Conservation (phyloP, 148 eudicot genomes). For the Agrostemma githago region DNA sequence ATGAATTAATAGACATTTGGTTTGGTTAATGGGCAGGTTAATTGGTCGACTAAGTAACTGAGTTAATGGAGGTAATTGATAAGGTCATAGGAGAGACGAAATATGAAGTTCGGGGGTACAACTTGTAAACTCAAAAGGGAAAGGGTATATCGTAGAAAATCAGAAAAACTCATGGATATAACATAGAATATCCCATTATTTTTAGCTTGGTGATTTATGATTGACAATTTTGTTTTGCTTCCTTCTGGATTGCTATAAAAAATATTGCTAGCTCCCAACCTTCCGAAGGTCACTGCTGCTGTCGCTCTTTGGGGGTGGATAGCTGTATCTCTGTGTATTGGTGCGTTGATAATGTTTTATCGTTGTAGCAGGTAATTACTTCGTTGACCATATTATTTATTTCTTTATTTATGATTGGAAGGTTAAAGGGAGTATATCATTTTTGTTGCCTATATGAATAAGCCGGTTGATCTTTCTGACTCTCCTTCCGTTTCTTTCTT, state of each 20-base stretch:
- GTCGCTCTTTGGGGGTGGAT: conserved; percentile 93
- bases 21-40: neutral
- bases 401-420: neutral
- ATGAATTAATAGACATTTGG: neutral
- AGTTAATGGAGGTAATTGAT: neutral
- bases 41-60: neutral
- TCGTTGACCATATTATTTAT: neutral
- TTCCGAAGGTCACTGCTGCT: conserved; percentile 67
- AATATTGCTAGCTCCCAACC: conserved; percentile 49
- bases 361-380: conserved; percentile 71
- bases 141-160: too few relatives aligned
- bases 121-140: neutral
- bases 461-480: neutral
- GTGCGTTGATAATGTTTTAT: conserved; percentile 58
- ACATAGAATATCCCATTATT: neutral
- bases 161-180: too few relatives aligned
- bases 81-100: neutral
- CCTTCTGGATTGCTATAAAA: conserved; percentile 22
- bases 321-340: conserved; percentile 54
- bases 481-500: neutral
- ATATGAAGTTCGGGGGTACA: neutral
- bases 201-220: neutral
- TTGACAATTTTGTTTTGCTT: conserved; percentile 11
- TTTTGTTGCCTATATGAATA: neutral
- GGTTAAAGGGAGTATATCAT: neutral